phyloP scores from a whole-genome alignment of 805 yeast species.

The Wickerhamomyces canadensis region DNA sequence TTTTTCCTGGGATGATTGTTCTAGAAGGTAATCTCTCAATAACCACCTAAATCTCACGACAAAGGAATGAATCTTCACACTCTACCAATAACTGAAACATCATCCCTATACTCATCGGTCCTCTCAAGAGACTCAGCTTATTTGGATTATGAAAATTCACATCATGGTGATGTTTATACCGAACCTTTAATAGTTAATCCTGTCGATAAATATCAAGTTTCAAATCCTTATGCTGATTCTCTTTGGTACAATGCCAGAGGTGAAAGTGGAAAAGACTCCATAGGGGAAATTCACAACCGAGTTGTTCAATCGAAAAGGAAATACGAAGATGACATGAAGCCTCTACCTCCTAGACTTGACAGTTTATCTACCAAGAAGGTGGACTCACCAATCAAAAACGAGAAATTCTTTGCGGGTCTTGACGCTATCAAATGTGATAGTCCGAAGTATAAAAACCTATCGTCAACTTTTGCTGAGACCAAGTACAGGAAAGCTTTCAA shows the following conservation, averaged over 20 bases:
- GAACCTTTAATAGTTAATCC: conserved; percentile 19
- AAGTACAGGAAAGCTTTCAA: conserved; percentile 20
- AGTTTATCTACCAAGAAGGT: conserved; percentile 24
- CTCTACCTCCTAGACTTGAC: conserved; percentile 22
- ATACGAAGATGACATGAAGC: conserved; percentile 2
- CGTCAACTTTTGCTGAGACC: conserved; percentile 3
- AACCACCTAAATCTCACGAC: background rate
- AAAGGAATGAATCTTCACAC: background rate
- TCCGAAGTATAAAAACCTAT: conserved; percentile 1
- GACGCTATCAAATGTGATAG: background rate
- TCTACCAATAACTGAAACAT: background rate
- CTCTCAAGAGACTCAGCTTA: conserved; percentile 5
- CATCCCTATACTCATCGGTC: conserved; percentile 2
- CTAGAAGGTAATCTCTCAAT: no score
- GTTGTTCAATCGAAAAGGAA: conserved; percentile 14
- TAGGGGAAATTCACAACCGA: conserved; percentile 24
- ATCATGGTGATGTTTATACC: conserved; percentile 15
- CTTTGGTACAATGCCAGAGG: conserved; percentile 36
- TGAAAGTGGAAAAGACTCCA: conserved; percentile 28
- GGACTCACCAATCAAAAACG: conserved; percentile 30
- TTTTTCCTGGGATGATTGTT: no score
- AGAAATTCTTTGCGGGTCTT: conserved; percentile 10
- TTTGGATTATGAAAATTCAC: background rate
- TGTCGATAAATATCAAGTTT: conserved; percentile 8
- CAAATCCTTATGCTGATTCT: conserved; percentile 39